Evolutionary conservation across 129 eudicot species (phyloP), one percentile per base, ranked within the genome.

Genomic region (Flaveria linearis): DNA sequence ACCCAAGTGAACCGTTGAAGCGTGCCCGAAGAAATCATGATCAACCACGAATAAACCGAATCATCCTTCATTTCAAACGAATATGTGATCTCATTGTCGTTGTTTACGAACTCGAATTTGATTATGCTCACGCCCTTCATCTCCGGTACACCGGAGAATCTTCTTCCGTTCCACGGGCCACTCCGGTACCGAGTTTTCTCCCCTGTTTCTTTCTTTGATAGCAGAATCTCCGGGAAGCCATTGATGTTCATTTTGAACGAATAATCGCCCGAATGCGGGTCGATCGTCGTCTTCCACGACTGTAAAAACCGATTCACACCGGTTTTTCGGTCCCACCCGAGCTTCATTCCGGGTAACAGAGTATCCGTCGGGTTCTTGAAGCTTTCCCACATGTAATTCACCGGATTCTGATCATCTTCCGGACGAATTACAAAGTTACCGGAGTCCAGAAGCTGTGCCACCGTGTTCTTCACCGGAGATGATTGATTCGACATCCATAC

Each of bases 291-390:
- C 65, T 74, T 87, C 97, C 96, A 89, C 3, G 93, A 84, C 13
- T 42, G 76, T 7, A 91, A 9, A 55, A 39, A 22, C 51, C 90
- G 81, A 47, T 78, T 69, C 4, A 75, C 41, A 11, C 95, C 88
- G 0, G 83, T 58, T 80, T 68, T 73, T 7, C 73, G n/a, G 62
- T 78, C 88, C 92, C 87, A 85, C 8, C 90, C 92, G 6, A 91
- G 85, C 41, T 84, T 85, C 94, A 85, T 87, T 20, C 85, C 90
- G 0, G 97, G 96, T 39, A 91, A 15, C 23, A 87, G 63, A 11
- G 97, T 88, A 74, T 91, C 97, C 14, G 90, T 87, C 0, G 95
- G 97, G 18, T 83, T 18, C 69, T 91, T 84, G 36, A 91, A 89
- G 76, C 96, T 87, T 52, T 88, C 89, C 90, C 90, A 91, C 6